These are phyloP conservation scores for Chaetomium sp. DNA, from an alignment of 2,329 filamentous ascomycete species.

Conservation along the genomic window DNA sequence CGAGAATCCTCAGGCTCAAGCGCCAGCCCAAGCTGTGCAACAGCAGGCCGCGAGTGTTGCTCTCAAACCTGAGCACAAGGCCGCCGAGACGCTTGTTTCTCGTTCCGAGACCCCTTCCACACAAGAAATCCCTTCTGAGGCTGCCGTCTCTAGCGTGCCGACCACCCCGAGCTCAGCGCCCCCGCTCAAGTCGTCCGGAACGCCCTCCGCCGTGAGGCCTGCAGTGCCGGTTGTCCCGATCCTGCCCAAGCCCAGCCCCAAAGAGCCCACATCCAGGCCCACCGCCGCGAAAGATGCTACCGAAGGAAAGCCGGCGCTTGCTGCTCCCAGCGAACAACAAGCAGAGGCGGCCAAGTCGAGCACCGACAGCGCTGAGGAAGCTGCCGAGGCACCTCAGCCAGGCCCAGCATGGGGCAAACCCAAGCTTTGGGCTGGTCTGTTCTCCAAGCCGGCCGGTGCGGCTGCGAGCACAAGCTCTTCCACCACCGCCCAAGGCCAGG, in stretches of 20 bases:
- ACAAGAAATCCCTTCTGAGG: constrained; percentile 29
- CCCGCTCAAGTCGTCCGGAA: constrained; percentile 22
- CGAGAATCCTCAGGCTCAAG: constrained; percentile 15
- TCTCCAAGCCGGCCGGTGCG: constrained; percentile 25
- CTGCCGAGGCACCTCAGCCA: constrained; percentile 22
- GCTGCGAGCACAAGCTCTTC: constrained; percentile 22
- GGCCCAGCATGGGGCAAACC: constrained; percentile 30
- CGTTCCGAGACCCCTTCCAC: constrained; percentile 30
- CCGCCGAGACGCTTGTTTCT: constrained; percentile 5
- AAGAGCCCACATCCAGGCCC: constrained; percentile 24
- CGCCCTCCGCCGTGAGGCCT: constrained; percentile 27
- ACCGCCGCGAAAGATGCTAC: constrained; percentile 18
- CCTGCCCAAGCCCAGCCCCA: constrained; percentile 36
- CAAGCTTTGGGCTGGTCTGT: constrained; percentile 35
- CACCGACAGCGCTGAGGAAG: constrained; percentile 7
- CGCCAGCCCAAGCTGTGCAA: background rate
- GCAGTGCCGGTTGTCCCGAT: constrained; percentile 42
- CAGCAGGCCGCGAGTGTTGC: constrained; percentile 17
- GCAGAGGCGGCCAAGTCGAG: background rate
- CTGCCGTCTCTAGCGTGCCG: constrained; percentile 30
- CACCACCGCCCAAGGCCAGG: constrained; percentile 16
- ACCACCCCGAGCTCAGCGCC: constrained; percentile 32
- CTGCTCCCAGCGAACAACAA: constrained; percentile 11
- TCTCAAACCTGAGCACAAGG: constrained; percentile 14
- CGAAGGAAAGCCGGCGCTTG: constrained; percentile 21